A percentile compares a stretch with the other conserved stretches of the same genome.
Conservation (phyloP, 2,329 filamentous ascomycete genomes). For the Pseudogymnoascus sp. region DNA sequence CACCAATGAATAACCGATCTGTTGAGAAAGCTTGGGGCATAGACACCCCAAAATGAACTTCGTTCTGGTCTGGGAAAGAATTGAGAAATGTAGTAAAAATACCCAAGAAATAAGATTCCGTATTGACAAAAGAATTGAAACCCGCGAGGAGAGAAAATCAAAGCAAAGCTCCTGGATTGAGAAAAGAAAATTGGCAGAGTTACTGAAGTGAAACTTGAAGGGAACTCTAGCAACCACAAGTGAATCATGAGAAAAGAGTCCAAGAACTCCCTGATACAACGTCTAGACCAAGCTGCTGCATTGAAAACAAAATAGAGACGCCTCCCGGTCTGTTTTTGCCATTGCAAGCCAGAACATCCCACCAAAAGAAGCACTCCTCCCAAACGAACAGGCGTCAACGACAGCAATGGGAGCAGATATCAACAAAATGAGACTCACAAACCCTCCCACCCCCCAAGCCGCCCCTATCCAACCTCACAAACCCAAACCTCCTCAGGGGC, state of each 20-base stretch:
- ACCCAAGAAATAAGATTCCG: background rate
- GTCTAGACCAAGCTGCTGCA: background rate
- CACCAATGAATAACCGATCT: background rate
- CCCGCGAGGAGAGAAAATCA: background rate
- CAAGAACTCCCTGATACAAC: background rate
- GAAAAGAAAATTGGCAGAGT: background rate
- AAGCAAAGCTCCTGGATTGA: background rate
- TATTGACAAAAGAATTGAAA: background rate
- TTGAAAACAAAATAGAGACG: background rate
- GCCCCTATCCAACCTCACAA: background rate
- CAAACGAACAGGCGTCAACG: background rate
- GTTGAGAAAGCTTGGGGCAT: background rate
- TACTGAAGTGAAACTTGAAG: background rate
- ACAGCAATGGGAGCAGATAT: background rate
- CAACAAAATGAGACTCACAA: background rate
- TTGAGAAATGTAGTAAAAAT: background rate
- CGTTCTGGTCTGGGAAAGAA: background rate
- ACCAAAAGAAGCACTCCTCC: background rate
- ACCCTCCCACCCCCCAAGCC: background rate
- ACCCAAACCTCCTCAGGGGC: background rate
- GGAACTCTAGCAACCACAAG: background rate
- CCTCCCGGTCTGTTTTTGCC: background rate
- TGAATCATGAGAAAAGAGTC: background rate
- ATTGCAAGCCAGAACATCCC: background rate
- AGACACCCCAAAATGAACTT: background rate